These are phyloP conservation scores for Paecilomyces dactylethromorphus DNA, from an alignment of 2,329 filamentous ascomycete species.

Conservation along the genomic window DNA sequence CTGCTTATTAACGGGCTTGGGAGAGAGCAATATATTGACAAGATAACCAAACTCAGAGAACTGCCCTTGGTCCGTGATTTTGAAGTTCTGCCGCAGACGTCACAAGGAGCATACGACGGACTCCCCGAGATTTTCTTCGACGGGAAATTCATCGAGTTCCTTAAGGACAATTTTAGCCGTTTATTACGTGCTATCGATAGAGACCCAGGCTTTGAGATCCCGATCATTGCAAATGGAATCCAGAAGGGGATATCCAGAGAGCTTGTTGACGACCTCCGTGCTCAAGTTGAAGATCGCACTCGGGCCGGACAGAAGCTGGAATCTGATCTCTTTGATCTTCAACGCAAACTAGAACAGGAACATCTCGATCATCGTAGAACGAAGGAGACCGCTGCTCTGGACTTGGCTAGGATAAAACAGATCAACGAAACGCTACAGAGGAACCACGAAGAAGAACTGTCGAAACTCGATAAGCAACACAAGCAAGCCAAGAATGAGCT, in stretches of 20 bases:
- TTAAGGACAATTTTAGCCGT: conserved; percentile 92
- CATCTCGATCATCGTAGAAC: conserved; percentile 64
- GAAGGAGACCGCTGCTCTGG: conserved; percentile 52
- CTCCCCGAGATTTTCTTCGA: conserved; percentile 83
- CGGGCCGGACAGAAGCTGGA: conserved; percentile 53
- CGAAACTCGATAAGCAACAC: conserved; percentile 42
- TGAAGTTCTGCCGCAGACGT: conserved; percentile 71
- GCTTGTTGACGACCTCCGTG: conserved; percentile 76
- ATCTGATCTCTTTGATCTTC: conserved; percentile 47
- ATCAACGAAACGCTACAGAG: conserved; percentile 66
- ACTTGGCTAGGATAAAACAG: conserved; percentile 54
- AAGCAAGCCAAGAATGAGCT: conserved; percentile 24
- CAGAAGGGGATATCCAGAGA: conserved; percentile 92
- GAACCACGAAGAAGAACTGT: conserved; percentile 59
- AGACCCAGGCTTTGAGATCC: conserved; percentile 80
- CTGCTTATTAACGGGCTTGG: conserved; percentile 71
- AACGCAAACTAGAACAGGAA: conserved; percentile 60
- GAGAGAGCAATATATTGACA: conserved; percentile 80
- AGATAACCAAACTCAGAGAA: conserved; percentile 68
- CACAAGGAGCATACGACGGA: conserved; percentile 46
- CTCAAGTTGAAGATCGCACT: conserved; percentile 68
- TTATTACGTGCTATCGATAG: conserved; percentile 80
- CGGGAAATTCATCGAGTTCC: conserved; percentile 78
- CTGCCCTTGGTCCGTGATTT: conserved; percentile 80
- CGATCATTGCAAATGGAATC: conserved; percentile 69